A percentile compares a stretch with the other conserved stretches of the same genome.
Evolutionary conservation across 441 rosid species (phyloP).

Genomic region (Arabidopsis hybrid): DNA sequence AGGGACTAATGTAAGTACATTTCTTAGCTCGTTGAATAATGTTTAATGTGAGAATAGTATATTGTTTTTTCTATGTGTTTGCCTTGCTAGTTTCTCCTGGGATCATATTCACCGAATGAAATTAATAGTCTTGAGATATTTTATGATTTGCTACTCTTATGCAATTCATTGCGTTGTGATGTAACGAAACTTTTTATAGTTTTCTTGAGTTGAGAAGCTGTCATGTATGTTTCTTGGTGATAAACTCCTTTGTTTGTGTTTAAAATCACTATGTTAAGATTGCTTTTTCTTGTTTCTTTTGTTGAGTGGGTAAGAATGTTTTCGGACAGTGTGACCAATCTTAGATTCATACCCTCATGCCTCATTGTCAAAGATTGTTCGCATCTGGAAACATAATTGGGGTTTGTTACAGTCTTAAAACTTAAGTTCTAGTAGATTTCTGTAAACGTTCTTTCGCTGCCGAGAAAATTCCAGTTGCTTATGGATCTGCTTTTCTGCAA

Average conservation of each 20-base stretch:
- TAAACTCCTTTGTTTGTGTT: neutral
- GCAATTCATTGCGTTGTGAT: constrained; percentile 9
- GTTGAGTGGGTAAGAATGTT: neutral
- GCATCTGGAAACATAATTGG: neutral
- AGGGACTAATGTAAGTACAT: constrained; percentile 38
- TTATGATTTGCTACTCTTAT: neutral
- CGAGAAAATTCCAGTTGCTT: neutral
- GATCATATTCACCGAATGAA: neutral
- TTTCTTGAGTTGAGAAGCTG: constrained; percentile 20
- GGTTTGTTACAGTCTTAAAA: constrained; percentile 3
- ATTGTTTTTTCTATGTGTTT: neutral
- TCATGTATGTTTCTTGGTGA: constrained; percentile 1
- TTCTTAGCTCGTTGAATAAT: neutral
- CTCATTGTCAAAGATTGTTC: neutral
- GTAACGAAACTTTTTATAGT: neutral
- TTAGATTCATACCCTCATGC: neutral
- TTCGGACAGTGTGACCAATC: neutral
- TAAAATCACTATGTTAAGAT: neutral
- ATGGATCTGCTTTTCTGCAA: neutral
- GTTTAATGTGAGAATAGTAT: neutral
- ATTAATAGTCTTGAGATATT: neutral
- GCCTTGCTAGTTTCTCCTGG: neutral
- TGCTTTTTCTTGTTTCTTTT: neutral
- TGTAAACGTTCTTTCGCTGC: neutral
- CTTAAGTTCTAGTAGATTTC: constrained; percentile 1